phyloP scores from a whole-genome alignment of 805 yeast species.

The Wickerhamomyces chambardii region DNA sequence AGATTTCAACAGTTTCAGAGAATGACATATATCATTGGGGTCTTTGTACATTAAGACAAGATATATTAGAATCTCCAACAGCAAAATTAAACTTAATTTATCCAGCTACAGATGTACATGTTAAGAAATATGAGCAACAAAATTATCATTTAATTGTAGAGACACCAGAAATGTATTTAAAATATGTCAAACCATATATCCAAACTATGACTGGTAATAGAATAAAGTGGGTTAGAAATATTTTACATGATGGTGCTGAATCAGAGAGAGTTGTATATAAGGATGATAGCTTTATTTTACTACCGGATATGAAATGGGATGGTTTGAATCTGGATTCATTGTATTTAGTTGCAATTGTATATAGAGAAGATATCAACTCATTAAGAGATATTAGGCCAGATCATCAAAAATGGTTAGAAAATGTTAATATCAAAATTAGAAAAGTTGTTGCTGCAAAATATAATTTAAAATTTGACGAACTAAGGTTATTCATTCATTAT shows the following conservation, averaged over 20 bases:
- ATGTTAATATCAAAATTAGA: slow-evolving; percentile 35
- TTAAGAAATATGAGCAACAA: slow-evolving; percentile 64
- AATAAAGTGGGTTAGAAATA: slow-evolving; percentile 85
- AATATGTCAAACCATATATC: slow-evolving; percentile 66
- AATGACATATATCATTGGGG: slow-evolving; percentile 91
- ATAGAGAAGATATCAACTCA: slow-evolving; percentile 58
- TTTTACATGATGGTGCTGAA: slow-evolving; percentile 74
- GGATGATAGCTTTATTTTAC: slow-evolving; percentile 61
- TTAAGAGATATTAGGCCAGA: slow-evolving; percentile 59
- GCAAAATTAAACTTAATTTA: slow-evolving; percentile 71
- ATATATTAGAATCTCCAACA: slow-evolving; percentile 38
- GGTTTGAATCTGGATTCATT: slow-evolving; percentile 56
- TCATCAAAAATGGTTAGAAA: slow-evolving; percentile 52
- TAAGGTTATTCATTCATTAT: slow-evolving; percentile 81
- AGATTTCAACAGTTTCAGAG: slow-evolving; percentile 32
- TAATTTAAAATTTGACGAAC: slow-evolving; percentile 39
- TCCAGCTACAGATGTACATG: slow-evolving; percentile 86
- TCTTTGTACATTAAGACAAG: slow-evolving; percentile 37
- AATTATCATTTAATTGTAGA: slow-evolving; percentile 57
- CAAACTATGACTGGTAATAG: slow-evolving; percentile 68
- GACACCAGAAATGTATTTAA: slow-evolving; percentile 67
- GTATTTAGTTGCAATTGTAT: slow-evolving; percentile 72
- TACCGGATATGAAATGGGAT: slow-evolving; percentile 99
- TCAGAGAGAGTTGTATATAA: slow-evolving; percentile 70
- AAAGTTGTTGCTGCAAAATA: slow-evolving; percentile 38